phyloP scores from a whole-genome alignment of 805 yeast species.

The Saccharomycopsis malanga region DNA sequence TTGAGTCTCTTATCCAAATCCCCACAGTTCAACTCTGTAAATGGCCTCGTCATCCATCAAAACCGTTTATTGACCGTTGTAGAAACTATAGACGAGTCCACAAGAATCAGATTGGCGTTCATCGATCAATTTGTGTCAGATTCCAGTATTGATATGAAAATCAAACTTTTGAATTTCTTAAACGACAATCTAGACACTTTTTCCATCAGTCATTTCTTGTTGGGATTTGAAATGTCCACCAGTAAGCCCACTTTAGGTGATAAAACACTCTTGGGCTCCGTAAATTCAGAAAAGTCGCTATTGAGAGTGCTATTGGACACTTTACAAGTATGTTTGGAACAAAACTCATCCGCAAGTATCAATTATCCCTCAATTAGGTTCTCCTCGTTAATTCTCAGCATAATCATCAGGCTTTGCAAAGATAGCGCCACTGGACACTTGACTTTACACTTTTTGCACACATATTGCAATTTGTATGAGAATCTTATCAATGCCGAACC shows the following conservation, averaged over 20 bases:
- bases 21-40: constrained; percentile 35
- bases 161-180: constrained; percentile 53
- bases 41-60: constrained; percentile 35
- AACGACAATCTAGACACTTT: constrained; percentile 21
- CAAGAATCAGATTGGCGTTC: constrained; percentile 64
- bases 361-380: constrained; percentile 45
- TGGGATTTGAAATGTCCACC: constrained; percentile 51
- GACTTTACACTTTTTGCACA: constrained; percentile 47
- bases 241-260: constrained; percentile 36
- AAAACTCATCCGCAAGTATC: background rate
- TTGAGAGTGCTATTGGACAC: constrained; percentile 47
- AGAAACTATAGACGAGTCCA: constrained; percentile 72
- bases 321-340: constrained; percentile 31
- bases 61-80: constrained; percentile 64
- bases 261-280: constrained; percentile 40
- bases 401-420: constrained; percentile 54
- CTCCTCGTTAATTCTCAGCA: constrained; percentile 51
- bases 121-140: constrained; percentile 54
- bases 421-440: constrained; percentile 47
- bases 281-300: constrained; percentile 47
- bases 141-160: constrained; percentile 39
- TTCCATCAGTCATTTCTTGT: constrained; percentile 57
- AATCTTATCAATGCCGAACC: constrained; percentile 5
- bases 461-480: constrained; percentile 31
- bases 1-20: constrained; percentile 44